phyloP scores from a whole-genome alignment of 768 basidiomycete species.

The Mrakia gelida region DNA sequence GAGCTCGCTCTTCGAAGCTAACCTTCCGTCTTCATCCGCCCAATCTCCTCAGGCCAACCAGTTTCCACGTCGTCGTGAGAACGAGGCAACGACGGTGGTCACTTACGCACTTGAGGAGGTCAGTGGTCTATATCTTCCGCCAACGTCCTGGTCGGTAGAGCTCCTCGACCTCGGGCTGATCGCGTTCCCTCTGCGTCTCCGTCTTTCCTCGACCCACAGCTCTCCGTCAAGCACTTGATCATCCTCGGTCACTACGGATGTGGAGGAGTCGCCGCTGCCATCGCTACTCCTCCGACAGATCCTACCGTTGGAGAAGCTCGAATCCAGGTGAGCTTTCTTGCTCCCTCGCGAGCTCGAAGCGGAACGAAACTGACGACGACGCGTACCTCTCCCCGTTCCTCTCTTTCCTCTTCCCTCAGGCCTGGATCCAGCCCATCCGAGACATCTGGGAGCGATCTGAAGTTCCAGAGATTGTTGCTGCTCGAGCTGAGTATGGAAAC shows the following conservation, averaged over 20 bases:
- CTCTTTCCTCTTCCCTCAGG: too few relatives aligned
- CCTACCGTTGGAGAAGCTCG: background rate
- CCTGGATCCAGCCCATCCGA: conserved; percentile 13
- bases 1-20: background rate
- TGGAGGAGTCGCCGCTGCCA: conserved; percentile 4
- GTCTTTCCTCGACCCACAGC: background rate
- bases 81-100: background rate
- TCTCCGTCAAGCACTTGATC: conserved; percentile 8
- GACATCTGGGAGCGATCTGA: background rate
- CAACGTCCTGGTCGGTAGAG: too few relatives aligned
- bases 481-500: background rate
- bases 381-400: too few relatives aligned
- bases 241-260: conserved; percentile 9
- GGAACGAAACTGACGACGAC: too few relatives aligned
- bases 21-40: background rate
- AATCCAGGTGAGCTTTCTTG: background rate
- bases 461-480: background rate
- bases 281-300: background rate
- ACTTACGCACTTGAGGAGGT: conserved; percentile 6
- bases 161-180: background rate
- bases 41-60: background rate
- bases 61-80: background rate
- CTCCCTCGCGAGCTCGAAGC: too few relatives aligned
- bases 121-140: background rate
- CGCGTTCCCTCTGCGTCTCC: background rate